Evolutionary conservation across 495 filamentous ascomycete species (phyloP).

Genomic region (Penicilliopsis zonata): DNA sequence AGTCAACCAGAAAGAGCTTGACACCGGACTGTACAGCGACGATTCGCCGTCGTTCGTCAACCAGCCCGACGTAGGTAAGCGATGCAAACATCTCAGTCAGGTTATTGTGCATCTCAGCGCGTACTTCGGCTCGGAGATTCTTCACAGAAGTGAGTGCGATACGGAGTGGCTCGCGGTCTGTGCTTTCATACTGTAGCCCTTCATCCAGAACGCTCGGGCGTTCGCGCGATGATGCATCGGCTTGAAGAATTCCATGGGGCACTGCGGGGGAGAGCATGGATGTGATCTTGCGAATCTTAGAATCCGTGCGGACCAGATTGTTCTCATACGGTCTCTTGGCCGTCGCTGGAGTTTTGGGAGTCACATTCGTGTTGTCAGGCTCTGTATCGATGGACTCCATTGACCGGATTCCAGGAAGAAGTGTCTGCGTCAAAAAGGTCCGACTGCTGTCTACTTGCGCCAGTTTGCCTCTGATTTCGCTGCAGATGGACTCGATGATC

Average conservation of each 20-base stretch:
- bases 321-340: slow-evolving; percentile 67
- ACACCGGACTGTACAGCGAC: slow-evolving; percentile 89
- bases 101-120: slow-evolving; percentile 75
- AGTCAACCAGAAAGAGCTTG: slow-evolving; percentile 89
- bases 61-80: slow-evolving; percentile 88
- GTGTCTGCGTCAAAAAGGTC: slow-evolving; percentile 85
- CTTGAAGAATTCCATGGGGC: slow-evolving; percentile 3
- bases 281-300: slow-evolving; percentile 86
- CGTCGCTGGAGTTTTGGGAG: slow-evolving; percentile 26
- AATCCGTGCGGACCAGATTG: slow-evolving; percentile 83
- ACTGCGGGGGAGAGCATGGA: slow-evolving; percentile 63
- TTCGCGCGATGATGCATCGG: background rate
- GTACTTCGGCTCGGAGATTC: slow-evolving; percentile 66
- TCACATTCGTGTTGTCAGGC: background rate
- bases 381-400: slow-evolving; percentile 17
- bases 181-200: slow-evolving; percentile 55
- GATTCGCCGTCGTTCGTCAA: slow-evolving; percentile 77
- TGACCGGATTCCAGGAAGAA: slow-evolving; percentile 53
- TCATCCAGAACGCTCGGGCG: slow-evolving; percentile 18
- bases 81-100: slow-evolving; percentile 81
- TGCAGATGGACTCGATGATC: slow-evolving; percentile 80
- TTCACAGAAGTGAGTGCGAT: slow-evolving; percentile 75
- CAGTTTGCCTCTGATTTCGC: slow-evolving; percentile 65
- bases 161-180: slow-evolving; percentile 51
- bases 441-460: slow-evolving; percentile 88